phyloP scores from a whole-genome alignment of 2,329 filamentous ascomycete species.

The Claviceps arundinis region DNA sequence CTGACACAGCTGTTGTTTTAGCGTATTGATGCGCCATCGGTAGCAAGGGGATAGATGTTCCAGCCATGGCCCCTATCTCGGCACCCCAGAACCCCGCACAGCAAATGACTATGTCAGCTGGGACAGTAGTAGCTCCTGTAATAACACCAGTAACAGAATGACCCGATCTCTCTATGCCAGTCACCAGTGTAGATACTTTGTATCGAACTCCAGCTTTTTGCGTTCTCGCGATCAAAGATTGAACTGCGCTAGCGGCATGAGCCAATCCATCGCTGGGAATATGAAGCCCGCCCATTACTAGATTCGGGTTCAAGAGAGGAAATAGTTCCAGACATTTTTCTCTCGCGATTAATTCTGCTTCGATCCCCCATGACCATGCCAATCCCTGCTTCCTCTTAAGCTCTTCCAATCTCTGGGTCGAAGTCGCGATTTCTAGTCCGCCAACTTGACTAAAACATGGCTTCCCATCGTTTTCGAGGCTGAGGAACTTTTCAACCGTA shows the following conservation, averaged over 20 bases:
- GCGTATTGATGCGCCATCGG: conserved; percentile 52
- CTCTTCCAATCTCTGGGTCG: conserved; percentile 42
- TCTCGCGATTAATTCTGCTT: conserved; percentile 34
- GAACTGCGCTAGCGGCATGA: conserved; percentile 46
- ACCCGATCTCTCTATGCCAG: conserved; percentile 35
- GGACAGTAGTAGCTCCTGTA: conserved; percentile 33
- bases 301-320: conserved; percentile 37
- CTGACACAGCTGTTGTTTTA: conserved; percentile 42
- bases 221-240: conserved; percentile 46
- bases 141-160: conserved; percentile 42
- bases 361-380: conserved; percentile 47
- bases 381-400: conserved; percentile 50
- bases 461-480: conserved; percentile 25
- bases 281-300: conserved; percentile 44
- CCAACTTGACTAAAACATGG: conserved; percentile 49
- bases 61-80: conserved; percentile 49
- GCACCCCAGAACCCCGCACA: conserved; percentile 56
- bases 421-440: conserved; percentile 49
- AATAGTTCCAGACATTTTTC: conserved; percentile 41
- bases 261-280: conserved; percentile 50
- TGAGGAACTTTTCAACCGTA: conserved; percentile 46
- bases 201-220: conserved; percentile 44
- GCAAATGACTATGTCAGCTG: conserved; percentile 47
- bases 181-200: conserved; percentile 41
- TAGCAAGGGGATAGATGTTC: conserved; percentile 41